Percentiles rank a stretch among this genome's conserved stretches.
Conservation (phyloP, 2,329 filamentous ascomycete genomes). For the Cryphonectria nitschkei region DNA sequence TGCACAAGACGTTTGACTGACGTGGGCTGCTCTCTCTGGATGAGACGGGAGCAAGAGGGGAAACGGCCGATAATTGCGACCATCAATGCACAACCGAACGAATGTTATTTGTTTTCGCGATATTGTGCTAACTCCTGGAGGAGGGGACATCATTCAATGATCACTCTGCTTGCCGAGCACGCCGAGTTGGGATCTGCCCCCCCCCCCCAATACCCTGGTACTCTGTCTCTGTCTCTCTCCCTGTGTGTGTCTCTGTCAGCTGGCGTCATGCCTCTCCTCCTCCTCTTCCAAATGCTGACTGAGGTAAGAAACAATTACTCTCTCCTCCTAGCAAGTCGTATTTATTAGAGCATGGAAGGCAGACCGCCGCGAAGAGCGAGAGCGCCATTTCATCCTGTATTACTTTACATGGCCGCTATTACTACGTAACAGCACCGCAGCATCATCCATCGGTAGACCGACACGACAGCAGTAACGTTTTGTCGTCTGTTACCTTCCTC, state of each 20-base stretch:
- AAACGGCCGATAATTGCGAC: constrained; percentile 24
- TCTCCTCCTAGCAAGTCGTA: not conserved
- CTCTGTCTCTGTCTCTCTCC: too few relatives aligned
- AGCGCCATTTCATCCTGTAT: not conserved
- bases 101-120: constrained; percentile 14
- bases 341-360: not conserved
- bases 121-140: constrained; percentile 4
- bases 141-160: constrained; percentile 1
- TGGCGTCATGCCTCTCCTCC: constrained; percentile 19
- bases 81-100: constrained; percentile 1
- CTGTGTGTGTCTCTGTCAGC: constrained; percentile 13
- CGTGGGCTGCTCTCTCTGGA: constrained; percentile 28
- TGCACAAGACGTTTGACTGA: constrained; percentile 10
- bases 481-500: constrained; percentile 17
- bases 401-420: not conserved
- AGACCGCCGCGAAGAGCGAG: not conserved
- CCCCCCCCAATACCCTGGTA: not conserved
- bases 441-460: not conserved
- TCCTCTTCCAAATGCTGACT: constrained; percentile 15
- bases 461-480: not conserved
- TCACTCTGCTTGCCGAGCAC: constrained; percentile 8
- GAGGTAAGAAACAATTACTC: not conserved
- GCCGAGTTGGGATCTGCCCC: constrained; percentile 9
- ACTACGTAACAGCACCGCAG: not conserved
- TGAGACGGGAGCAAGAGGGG: constrained; percentile 5